Base-by-base conservation (phyloP, 176 grass and related monocot species). In the Carex pumila region DNA sequence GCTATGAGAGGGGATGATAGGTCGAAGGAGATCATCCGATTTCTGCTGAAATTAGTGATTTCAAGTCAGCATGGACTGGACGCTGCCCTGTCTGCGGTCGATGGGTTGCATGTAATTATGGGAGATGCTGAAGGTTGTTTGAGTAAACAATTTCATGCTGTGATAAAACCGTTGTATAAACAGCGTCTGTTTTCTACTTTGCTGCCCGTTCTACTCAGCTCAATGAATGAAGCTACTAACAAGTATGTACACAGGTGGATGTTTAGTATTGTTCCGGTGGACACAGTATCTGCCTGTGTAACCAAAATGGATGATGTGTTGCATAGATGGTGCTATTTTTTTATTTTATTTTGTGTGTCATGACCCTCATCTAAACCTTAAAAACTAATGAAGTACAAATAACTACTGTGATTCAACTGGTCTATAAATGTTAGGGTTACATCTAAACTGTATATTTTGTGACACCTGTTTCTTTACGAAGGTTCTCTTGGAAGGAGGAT, bases 1-100 rank as follows among this genome's bases (percentile, higher is more conserved):
- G 89, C 94, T 86, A 98, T 94, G 92, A 93, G 92, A 89, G 95
- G 95, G 83, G 87, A 98, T 84, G 92, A 93, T 85, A 94, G 92
- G 85, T 69, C 92, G 75, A 98, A 94, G 82, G 91, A 93, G n/a
- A 87, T 98, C 84, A 87, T 91, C 45, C 72, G 88, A 87, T 92
- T 94, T 87, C 84, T 98, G 88, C 75, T 98, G 64, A 94, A 93
- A 81, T 89, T 84, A 79, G 58, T 97, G 69, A 71, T 72, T 85
- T 85, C 84, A 84, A 85, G 80, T 81, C 64, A 91, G 62, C 80
- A 65, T 84, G 70, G 39, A 15, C 45, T 34, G 37, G 56, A 65
- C 17, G 64, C 89, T 64, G 86, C 92, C 88, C 72, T 61, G 84
- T 90, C 84, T 81, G 92, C 89, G 83, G 95, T 92, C 65, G 88